Conservation (phyloP, 345 rosid species). For the Gossypium longicalyx region DNA sequence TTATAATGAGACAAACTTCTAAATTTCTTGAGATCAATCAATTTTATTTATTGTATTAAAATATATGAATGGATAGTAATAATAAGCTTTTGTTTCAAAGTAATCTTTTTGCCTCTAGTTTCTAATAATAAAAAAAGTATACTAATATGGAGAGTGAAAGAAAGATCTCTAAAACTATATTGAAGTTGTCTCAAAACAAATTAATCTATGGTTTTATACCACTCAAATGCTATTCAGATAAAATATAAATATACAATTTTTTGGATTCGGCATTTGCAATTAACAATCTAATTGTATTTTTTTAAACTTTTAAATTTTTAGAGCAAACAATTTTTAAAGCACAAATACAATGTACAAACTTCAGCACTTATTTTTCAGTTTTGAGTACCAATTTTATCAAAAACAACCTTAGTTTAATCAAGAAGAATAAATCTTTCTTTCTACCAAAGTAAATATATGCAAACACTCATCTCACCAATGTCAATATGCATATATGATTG, state of each 20-base stretch:
- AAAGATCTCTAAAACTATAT: background rate
- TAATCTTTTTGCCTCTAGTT: background rate
- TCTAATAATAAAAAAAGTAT: background rate
- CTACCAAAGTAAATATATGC: background rate
- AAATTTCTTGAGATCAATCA: background rate
- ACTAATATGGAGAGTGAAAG: background rate
- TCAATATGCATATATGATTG: background rate
- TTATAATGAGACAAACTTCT: background rate
- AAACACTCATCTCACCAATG: background rate
- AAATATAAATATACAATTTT: background rate
- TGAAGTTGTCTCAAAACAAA: background rate
- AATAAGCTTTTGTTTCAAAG: background rate
- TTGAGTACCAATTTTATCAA: background rate
- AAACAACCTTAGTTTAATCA: background rate
- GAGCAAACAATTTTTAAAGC: background rate
- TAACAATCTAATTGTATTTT: background rate
- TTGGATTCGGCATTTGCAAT: background rate
- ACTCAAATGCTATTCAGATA: background rate
- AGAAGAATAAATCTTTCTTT: background rate
- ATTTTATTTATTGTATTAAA: background rate
- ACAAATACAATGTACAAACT: background rate
- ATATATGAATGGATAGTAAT: background rate
- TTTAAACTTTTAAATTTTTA: background rate
- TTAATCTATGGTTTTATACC: background rate
- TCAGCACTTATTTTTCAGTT: background rate